A percentile compares a stretch with the other conserved stretches of the same genome.
Evolutionary conservation across 495 filamentous ascomycete genomes (phyloP).

Genomic region (Xylaria venustula): DNA sequence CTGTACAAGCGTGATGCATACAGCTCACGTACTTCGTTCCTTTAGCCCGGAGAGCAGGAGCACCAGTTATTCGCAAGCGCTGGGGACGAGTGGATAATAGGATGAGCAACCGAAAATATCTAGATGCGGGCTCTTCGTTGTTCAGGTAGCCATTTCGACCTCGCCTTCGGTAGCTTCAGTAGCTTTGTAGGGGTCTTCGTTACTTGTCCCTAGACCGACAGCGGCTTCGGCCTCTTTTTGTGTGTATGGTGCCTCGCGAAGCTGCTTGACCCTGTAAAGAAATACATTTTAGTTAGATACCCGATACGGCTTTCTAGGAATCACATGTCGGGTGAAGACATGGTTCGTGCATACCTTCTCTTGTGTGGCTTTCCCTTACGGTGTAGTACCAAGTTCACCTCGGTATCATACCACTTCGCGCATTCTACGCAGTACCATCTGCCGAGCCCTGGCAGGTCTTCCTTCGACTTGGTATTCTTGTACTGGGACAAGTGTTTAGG

Average conservation of each 20-base stretch:
- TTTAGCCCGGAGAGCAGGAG: not conserved
- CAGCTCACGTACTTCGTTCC: not conserved
- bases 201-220: slow-evolving; percentile 66
- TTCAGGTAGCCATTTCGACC: slow-evolving; percentile 28
- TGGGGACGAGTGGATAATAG: not conserved
- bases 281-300: slow-evolving; percentile 21
- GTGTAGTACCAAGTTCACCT: slow-evolving; percentile 72
- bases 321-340: not conserved
- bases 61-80: not conserved
- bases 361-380: slow-evolving; percentile 88
- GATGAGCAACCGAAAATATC: not conserved
- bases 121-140: not conserved
- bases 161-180: slow-evolving; percentile 18
- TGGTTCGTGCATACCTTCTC: slow-evolving; percentile 60
- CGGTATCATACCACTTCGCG: slow-evolving; percentile 92
- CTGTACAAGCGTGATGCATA: not conserved
- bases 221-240: slow-evolving; percentile 85
- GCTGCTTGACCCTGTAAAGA: slow-evolving; percentile 60
- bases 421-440: slow-evolving; percentile 88
- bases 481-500: slow-evolving; percentile 74
- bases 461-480: slow-evolving; percentile 73
- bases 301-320: not conserved
- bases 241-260: slow-evolving; percentile 79
- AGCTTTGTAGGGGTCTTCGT: slow-evolving; percentile 32
- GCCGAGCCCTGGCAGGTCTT: slow-evolving; percentile 85